These are phyloP conservation scores for Candida sojae DNA, from an alignment of 1,139 yeast species.

Conservation along the genomic window DNA sequence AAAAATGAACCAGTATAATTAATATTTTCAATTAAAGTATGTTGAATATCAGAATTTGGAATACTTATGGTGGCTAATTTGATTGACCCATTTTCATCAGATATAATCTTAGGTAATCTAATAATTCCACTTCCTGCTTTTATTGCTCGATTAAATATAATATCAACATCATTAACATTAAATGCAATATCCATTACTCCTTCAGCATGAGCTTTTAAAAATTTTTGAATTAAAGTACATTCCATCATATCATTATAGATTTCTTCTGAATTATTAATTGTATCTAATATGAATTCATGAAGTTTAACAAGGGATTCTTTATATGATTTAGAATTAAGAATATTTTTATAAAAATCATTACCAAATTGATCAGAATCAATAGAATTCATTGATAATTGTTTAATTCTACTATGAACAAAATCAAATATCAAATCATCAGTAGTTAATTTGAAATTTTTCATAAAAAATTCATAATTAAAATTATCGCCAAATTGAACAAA, in stretches of 20 bases:
- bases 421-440: conserved; percentile 21
- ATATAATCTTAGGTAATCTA: conserved; percentile 35
- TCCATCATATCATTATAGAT: conserved; percentile 25
- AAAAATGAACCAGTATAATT: conserved; percentile 52
- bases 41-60: conserved; percentile 64
- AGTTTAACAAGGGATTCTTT: conserved; percentile 14
- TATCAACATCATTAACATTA: conserved; percentile 50
- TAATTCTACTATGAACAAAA: conserved; percentile 18
- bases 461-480: conserved; percentile 10
- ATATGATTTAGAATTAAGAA: conserved; percentile 17
- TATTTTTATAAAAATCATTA: conserved; percentile 16
- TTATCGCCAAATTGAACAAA: conserved; percentile 7
- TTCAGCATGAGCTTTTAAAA: conserved; percentile 67
- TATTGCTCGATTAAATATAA: conserved; percentile 48
- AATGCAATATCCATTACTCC: conserved; percentile 76
- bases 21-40: conserved; percentile 59
- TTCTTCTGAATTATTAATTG: conserved; percentile 21
- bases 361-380: conserved; percentile 7
- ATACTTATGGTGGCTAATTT: conserved; percentile 56
- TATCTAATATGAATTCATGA: conserved; percentile 15
- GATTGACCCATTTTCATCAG: conserved; percentile 54
- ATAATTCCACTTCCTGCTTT: conserved; percentile 56
- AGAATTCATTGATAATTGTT: conserved; percentile 12
- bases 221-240: conserved; percentile 33
- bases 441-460: conserved; percentile 17